Evolutionary conservation across 768 basidiomycete genomes (phyloP), one percentile per base, ranked within the genome.

Genomic region (Cystofilobasidium bisporidii): DNA sequence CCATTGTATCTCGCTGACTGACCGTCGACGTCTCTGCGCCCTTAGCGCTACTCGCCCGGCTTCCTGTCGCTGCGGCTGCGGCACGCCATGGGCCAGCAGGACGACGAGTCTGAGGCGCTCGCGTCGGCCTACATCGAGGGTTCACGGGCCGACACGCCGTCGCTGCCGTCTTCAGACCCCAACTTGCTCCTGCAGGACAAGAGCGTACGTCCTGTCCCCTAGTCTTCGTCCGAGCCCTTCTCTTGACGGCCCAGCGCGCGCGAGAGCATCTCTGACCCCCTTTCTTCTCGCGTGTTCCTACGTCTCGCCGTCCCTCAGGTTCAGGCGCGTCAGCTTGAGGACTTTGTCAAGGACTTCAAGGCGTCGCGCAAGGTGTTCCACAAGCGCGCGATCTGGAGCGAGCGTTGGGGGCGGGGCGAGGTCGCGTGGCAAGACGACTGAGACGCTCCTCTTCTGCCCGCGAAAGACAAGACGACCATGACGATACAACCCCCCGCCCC

Each of bases 341-440:
- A 87, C 53, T 98, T 97, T 71, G 83, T 96, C 62, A 85, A 81
- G 72, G 85, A 90, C 72, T 96, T 93, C 79, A 89, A 87, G 74
- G 90, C 91, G 61, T 76, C 85, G 47, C 79, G 94, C 71, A 93
- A 90, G 78, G 81, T 82, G n/a, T 97, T 91, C 77, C 93, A 98
- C 76, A 96, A 94, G 77, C 82, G 93, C 22, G 86, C 85, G 2
- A 86, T 94, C 75, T 96, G 90, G 88, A 84, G 85, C 22, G 88
- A 91, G 74, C 81, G 86, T 72, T 97, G 93, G 91, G 80, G 85
- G 0, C 81, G 83, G 40, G 89, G 89, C 2, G 86, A 90, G 72
- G 91, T 97, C 10, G 81, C 82, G 33, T 96, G 92, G 91, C 81
- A 85, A 71, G 88, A 90, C 61, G 77, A 78, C 68, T 75, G 65